phyloP scores from a whole-genome alignment of 192 early-diverging fungal genomes.

The Backusella tarrabulga region DNA sequence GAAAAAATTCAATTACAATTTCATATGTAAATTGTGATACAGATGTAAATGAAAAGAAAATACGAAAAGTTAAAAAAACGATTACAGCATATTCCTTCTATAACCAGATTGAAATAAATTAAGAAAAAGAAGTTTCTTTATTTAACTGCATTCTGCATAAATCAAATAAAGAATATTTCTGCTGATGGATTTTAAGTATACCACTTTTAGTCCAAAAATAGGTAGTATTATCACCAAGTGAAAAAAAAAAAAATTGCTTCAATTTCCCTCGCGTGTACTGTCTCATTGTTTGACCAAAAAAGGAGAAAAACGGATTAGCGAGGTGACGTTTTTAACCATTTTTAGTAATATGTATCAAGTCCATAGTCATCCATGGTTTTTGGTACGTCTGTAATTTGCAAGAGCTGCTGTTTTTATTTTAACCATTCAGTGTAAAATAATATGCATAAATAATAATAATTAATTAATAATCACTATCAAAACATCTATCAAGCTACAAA shows the following conservation, averaged over 20 bases:
- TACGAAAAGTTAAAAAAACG: not conserved
- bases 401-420: not conserved
- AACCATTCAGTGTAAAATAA: not conserved
- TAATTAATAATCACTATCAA: not conserved
- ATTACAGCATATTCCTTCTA: not conserved
- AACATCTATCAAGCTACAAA: not conserved
- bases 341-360: not conserved
- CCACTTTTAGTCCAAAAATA: not conserved
- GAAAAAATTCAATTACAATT: not conserved
- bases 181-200: not conserved
- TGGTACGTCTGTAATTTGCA: not conserved
- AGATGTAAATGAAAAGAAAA: not conserved
- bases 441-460: not conserved
- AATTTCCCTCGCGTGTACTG: not conserved
- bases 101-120: not conserved
- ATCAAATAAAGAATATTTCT: not conserved
- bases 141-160: not conserved
- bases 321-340: not conserved
- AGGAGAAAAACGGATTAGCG: not conserved
- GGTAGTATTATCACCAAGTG: not conserved
- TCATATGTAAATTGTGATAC: not conserved
- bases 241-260: not conserved
- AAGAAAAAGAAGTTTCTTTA: not conserved
- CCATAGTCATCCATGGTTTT: not conserved
- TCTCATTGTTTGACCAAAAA: not conserved